Evolutionary conservation across 805 yeast species (phyloP), one percentile per base, ranked within the genome.

Genomic region (Yamadazyma nakazawae): DNA sequence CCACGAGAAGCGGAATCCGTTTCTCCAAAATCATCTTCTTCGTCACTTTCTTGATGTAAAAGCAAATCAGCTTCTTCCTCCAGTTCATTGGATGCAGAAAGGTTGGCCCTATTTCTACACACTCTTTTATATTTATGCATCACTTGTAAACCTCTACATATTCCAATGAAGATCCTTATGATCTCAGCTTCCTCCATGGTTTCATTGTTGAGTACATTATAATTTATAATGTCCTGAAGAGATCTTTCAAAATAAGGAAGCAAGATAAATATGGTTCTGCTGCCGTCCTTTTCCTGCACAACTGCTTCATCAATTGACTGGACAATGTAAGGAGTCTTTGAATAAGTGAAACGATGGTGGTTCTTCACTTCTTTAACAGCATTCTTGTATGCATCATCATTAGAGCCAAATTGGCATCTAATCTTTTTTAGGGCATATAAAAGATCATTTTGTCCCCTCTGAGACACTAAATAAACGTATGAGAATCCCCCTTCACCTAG

Each of bases 401-500:
- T 87, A 40, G 85, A 76, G 1, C 96, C 96, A 64, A 84, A 87
- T 1, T 96, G 90, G 63, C 97, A 90, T 50, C 91, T 72, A 45
- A 89, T 87, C 68, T 87, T 86, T 69, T 91, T 91, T 59, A 91
- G 68, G 2, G 96, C 96, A 58, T 80, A 87, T 36, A 63, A 46
- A 14, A 66, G 61, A 32, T 76, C 76, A 30, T 75, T 68, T 10
- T 34, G 34, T 21, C 71, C 62, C 37, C 72, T 69, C 52, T 60
- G 61, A 13, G 80, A 74, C 3, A 90, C 96, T 18, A 89, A 69
- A 59, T 91, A 91, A 8, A 88, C 96, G 55, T 85, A 89, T 0
- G 96, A 84, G 60, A 85, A 86, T 12, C 94, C 95, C 2, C 96
- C 96, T 67, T 90, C 97, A 9, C 96, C 96, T 6, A 91, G 69